Evolutionary conservation across 345 rosid species (phyloP).

Genomic region (Crucihimalaya himalaica): DNA sequence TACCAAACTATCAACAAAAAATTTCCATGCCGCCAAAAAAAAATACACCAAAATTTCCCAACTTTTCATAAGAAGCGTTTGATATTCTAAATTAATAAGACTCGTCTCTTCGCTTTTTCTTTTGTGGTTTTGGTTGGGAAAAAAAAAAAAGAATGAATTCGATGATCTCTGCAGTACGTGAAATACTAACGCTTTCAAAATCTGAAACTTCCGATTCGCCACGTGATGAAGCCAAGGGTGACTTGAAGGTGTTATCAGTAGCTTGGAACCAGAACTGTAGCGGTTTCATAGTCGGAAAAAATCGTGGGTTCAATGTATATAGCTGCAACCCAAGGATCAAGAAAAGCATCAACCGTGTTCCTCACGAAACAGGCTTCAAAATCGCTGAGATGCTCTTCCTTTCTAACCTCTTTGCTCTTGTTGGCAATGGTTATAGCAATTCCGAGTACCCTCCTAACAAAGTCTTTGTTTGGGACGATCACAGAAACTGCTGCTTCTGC

Average conservation of each 20-base stretch:
- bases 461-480: conserved; percentile 84
- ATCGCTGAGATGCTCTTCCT: conserved; percentile 88
- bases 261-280: conserved; percentile 84
- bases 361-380: conserved; percentile 62
- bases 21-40: too few species aligned
- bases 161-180: conserved; percentile 49
- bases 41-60: too few species aligned
- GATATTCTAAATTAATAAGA: not conserved
- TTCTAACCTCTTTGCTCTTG: conserved; percentile 76
- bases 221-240: conserved; percentile 36
- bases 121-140: not conserved
- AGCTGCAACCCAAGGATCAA: conserved; percentile 61
- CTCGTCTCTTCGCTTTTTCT: not conserved
- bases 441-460: conserved; percentile 72
- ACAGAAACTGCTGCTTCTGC: conserved; percentile 57
- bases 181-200: conserved; percentile 36
- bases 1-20: too few species aligned
- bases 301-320: conserved; percentile 67
- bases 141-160: conserved; percentile 47
- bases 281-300: conserved; percentile 77
- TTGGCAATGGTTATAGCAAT: conserved; percentile 50
- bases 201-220: conserved; percentile 33
- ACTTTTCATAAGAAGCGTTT: not conserved
- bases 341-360: conserved; percentile 56
- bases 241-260: conserved; percentile 53